phyloP scores from a whole-genome alignment of 306 rosid genomes.

The Cyamopsis tetragonoloba region DNA sequence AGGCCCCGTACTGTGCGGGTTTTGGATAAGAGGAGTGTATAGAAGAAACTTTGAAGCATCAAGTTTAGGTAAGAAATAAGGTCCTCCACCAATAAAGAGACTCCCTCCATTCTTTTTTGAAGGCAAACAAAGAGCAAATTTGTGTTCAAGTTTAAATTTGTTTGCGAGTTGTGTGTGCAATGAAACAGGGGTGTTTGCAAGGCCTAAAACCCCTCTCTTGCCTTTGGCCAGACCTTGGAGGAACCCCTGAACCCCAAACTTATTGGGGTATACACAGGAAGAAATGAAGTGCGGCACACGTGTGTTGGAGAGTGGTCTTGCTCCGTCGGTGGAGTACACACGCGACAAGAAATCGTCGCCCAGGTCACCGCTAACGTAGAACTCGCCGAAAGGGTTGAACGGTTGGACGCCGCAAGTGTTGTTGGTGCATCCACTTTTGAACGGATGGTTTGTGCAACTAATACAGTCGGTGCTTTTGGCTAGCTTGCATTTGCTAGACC shows the following conservation, averaged over 20 bases:
- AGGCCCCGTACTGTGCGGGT: constrained; percentile 14
- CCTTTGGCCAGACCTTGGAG: constrained; percentile 20
- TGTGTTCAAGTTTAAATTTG: background rate
- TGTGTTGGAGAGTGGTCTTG: background rate
- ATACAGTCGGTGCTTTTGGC: constrained; percentile 15
- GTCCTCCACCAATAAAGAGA: constrained; percentile 29
- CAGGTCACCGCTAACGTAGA: constrained; percentile 1
- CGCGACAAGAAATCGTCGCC: constrained; percentile 10
- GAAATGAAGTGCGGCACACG: background rate
- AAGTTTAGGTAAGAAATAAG: constrained; percentile 9
- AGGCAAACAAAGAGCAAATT: constrained; percentile 42
- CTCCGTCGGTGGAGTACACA: no score
- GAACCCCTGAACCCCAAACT: constrained; percentile 1
- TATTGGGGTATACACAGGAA: constrained; percentile 17
- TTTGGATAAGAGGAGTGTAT: constrained; percentile 21
- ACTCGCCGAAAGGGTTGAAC: background rate
- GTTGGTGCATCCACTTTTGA: constrained; percentile 20
- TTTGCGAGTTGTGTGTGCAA: constrained; percentile 23
- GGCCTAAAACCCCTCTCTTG: constrained; percentile 29
- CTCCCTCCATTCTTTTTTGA: background rate
- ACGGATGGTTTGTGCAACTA: constrained; percentile 13
- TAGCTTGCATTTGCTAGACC: constrained; percentile 8
- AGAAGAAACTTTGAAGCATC: constrained; percentile 7
- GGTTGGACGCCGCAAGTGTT: constrained; percentile 18
- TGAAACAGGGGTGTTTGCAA: constrained; percentile 30